These are phyloP conservation scores for Phaeodactylum tricornutum DNA, from an alignment of 108 stramenopile genomes.

Conservation along the genomic window DNA sequence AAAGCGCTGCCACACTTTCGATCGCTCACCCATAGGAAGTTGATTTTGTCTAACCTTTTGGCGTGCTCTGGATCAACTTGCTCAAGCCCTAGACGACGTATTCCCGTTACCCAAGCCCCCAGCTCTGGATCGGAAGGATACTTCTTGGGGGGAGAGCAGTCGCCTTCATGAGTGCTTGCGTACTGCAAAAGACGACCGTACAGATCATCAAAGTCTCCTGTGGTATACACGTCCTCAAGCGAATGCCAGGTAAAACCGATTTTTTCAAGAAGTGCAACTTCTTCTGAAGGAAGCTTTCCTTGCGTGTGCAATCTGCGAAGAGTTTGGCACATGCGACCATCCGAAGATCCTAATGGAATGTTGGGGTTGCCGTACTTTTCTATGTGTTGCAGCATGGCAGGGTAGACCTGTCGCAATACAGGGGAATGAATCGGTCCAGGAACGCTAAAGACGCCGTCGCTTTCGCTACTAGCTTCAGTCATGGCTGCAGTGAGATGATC, in stretches of 20 bases:
- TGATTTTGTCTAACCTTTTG: slow-evolving; percentile 34
- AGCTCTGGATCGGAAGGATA: slow-evolving; percentile 66
- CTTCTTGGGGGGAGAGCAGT: slow-evolving; percentile 63
- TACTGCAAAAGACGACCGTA: slow-evolving; percentile 39
- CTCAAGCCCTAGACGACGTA: slow-evolving; percentile 42
- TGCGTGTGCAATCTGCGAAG: slow-evolving; percentile 58
- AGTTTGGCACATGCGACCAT: slow-evolving; percentile 54
- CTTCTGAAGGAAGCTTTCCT: slow-evolving; percentile 45
- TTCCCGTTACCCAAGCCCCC: slow-evolving; percentile 79
- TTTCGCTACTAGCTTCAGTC: too few species aligned
- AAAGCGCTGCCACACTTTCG: slow-evolving; percentile 69
- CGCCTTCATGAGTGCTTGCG: slow-evolving; percentile 22
- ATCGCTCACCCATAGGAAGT: slow-evolving; percentile 59
- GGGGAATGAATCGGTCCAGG: too few species aligned
- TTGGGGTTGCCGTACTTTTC: slow-evolving; percentile 61
- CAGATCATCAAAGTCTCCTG: slow-evolving; percentile 64
- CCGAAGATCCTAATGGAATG: slow-evolving; percentile 54
- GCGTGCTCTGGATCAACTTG: slow-evolving; percentile 36
- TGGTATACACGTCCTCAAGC: slow-evolving; percentile 67
- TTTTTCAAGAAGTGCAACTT: slow-evolving; percentile 31
- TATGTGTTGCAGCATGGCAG: slow-evolving; percentile 35
- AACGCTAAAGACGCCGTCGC: too few species aligned
- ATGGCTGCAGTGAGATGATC: too few species aligned
- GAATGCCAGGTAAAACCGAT: slow-evolving; percentile 60
- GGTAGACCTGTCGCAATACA: slow-evolving; percentile 49